Percentiles rank a stretch among this genome's conserved stretches.
Conservation (phyloP, 2,329 filamentous ascomycete genomes). For the Aureobasidium sp. region DNA sequence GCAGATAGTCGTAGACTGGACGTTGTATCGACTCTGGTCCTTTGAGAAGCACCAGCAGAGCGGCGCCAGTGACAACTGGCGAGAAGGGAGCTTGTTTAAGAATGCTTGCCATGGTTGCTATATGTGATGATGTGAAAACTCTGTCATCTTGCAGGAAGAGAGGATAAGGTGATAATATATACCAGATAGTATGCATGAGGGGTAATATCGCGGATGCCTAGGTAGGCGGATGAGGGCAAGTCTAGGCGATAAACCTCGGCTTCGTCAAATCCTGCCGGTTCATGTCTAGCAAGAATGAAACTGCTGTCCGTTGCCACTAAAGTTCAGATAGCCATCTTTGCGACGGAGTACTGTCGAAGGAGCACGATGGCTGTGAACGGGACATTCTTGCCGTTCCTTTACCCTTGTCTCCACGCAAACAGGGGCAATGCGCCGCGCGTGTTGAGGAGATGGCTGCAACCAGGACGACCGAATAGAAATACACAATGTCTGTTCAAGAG, state of each 20-base stretch:
- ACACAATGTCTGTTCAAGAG: neutral
- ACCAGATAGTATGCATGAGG: neutral
- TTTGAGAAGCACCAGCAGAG: constrained; percentile 22
- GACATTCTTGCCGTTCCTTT: constrained; percentile 40
- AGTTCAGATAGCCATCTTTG: neutral
- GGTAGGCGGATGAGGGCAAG: neutral
- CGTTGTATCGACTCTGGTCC: constrained; percentile 25
- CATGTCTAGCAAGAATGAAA: neutral
- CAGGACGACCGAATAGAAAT: constrained; percentile 16
- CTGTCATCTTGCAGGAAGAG: neutral
- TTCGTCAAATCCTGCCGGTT: neutral
- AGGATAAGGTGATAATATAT: neutral
- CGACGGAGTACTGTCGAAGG: neutral
- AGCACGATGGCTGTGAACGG: constrained; percentile 18
- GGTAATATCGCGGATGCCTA: neutral
- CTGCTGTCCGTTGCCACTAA: constrained; percentile 3
- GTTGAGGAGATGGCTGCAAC: constrained; percentile 20
- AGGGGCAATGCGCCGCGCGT: constrained; percentile 7
- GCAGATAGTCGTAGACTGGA: constrained; percentile 25
- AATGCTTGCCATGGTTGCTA: constrained; percentile 25
- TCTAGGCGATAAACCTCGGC: neutral
- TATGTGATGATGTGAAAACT: neutral
- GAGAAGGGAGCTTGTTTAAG: constrained; percentile 17
- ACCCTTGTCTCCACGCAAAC: constrained; percentile 34
- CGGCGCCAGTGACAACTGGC: constrained; percentile 18